Percentiles rank a stretch among this genome's conserved stretches.
Conservation (phyloP, 768 basidiomycete species). For the Mrakia blollopis region DNA sequence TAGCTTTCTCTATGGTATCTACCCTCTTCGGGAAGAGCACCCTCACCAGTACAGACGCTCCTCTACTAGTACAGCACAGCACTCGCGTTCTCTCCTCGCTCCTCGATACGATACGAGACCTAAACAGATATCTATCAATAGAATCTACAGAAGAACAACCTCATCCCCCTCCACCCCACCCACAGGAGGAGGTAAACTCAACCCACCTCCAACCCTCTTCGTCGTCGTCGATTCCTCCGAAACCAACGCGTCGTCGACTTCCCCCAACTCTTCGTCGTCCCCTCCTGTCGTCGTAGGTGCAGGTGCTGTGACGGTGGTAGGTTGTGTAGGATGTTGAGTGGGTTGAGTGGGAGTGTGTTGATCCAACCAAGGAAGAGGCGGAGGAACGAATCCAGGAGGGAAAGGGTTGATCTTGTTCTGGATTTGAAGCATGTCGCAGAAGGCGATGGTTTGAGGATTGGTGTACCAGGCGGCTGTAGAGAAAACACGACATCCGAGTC, state of each 20-base stretch:
- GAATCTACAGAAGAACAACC: neutral
- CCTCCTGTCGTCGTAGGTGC: neutral
- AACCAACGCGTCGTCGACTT: neutral
- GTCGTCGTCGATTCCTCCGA: neutral
- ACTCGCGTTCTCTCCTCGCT: too few species aligned
- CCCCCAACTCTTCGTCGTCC: neutral
- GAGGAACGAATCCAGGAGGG: slow-evolving; percentile 35
- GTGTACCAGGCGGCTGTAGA: slow-evolving; percentile 67
- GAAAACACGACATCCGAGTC: slow-evolving; percentile 16
- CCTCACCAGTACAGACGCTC: too few species aligned
- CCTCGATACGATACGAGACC: too few species aligned
- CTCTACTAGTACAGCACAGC: too few species aligned
- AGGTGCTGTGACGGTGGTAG: neutral
- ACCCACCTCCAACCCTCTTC: neutral
- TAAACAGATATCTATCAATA: neutral
- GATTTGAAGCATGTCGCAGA: slow-evolving; percentile 72
- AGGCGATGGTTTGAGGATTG: slow-evolving; percentile 84
- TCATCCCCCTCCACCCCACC: neutral
- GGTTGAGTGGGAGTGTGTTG: too few species aligned
- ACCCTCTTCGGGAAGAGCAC: too few species aligned
- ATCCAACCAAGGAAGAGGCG: slow-evolving; percentile 1
- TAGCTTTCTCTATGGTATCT: too few species aligned
- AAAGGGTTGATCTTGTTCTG: slow-evolving; percentile 62
- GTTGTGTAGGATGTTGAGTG: neutral
- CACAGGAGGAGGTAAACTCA: neutral